Conservation (phyloP, 2,329 filamentous ascomycete genomes). For the Ophiocordyceps unilateralis region DNA sequence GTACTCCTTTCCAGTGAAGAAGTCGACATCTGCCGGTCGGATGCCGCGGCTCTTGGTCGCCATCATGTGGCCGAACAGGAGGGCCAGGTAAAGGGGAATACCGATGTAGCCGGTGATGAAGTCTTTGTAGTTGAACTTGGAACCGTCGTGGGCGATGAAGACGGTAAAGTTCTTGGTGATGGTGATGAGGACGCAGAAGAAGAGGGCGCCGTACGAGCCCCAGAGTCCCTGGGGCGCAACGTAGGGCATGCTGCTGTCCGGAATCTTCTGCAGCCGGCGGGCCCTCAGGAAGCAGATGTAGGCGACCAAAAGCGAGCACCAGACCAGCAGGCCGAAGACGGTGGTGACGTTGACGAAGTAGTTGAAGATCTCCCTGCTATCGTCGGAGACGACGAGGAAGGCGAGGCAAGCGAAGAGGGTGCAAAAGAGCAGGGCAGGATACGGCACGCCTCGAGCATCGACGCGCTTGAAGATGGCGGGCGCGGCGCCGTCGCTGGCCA, state of each 20-base stretch:
- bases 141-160: constrained; percentile 37
- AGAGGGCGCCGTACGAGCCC: constrained; percentile 51
- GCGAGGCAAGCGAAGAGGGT: constrained; percentile 44
- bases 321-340: constrained; percentile 48
- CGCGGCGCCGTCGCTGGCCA: constrained; percentile 46
- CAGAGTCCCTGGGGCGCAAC: constrained; percentile 53
- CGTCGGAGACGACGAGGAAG: constrained; percentile 49
- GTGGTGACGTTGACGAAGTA: constrained; percentile 54
- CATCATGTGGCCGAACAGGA: constrained; percentile 53
- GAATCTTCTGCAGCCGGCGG: constrained; percentile 41
- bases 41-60: constrained; percentile 35
- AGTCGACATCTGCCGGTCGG: constrained; percentile 42
- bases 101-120: constrained; percentile 66
- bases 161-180: constrained; percentile 71
- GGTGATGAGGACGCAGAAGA: constrained; percentile 55
- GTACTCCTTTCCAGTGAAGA: constrained; percentile 55
- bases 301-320: constrained; percentile 50
- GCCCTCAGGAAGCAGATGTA: constrained; percentile 51
- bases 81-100: constrained; percentile 54
- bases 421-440: constrained; percentile 35
- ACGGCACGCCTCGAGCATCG: constrained; percentile 45
- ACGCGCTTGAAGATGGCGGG: constrained; percentile 41
- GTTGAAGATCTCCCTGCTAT: constrained; percentile 28
- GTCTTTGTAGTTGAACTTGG: constrained; percentile 52
- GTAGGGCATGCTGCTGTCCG: constrained; percentile 40